Conservation (phyloP, 495 filamentous ascomycete genomes). For the Chaetomidium leptoderma region DNA sequence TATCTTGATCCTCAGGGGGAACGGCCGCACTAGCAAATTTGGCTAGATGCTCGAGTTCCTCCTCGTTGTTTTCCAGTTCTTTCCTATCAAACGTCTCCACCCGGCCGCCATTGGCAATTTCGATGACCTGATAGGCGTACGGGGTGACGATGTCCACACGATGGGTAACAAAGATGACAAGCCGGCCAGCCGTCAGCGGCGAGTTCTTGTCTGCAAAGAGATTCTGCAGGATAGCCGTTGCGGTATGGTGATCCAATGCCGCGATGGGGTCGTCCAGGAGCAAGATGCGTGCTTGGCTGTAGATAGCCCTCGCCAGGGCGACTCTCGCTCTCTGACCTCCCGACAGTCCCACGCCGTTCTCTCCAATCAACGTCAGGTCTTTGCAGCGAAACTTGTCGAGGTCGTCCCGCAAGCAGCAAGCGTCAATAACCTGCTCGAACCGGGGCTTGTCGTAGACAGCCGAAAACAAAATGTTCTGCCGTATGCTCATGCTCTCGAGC, state of each 20-base stretch:
- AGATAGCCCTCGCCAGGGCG: conserved; percentile 87
- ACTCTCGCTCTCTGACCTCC: conserved; percentile 94
- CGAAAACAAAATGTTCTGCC: conserved; percentile 78
- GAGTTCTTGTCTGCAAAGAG: conserved; percentile 53
- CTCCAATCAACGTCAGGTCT: conserved; percentile 90
- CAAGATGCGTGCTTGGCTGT: conserved; percentile 85
- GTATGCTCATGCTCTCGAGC: conserved; percentile 87
- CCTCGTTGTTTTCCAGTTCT: conserved; percentile 25
- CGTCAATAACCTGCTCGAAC: conserved; percentile 83
- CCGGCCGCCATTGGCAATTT: conserved; percentile 54
- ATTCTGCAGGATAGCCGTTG: conserved; percentile 63
- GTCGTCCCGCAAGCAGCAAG: conserved; percentile 88
- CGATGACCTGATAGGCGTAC: conserved; percentile 64
- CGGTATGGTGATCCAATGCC: conserved; percentile 85
- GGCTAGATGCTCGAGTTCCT: conserved; percentile 24
- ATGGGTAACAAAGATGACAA: conserved; percentile 72
- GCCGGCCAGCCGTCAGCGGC: conserved; percentile 57
- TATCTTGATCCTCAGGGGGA: background rate
- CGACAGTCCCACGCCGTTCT: conserved; percentile 91
- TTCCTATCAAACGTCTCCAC: conserved; percentile 46
- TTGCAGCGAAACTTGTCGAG: conserved; percentile 86
- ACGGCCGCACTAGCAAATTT: conserved; percentile 8
- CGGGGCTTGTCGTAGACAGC: conserved; percentile 69
- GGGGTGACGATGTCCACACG: conserved; percentile 62
- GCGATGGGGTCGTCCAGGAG: conserved; percentile 94